Percentiles rank a stretch among this genome's conserved stretches.
Evolutionary conservation across 768 basidiomycete species (phyloP).

Genomic region (Chalciporus pseudorubinellus): DNA sequence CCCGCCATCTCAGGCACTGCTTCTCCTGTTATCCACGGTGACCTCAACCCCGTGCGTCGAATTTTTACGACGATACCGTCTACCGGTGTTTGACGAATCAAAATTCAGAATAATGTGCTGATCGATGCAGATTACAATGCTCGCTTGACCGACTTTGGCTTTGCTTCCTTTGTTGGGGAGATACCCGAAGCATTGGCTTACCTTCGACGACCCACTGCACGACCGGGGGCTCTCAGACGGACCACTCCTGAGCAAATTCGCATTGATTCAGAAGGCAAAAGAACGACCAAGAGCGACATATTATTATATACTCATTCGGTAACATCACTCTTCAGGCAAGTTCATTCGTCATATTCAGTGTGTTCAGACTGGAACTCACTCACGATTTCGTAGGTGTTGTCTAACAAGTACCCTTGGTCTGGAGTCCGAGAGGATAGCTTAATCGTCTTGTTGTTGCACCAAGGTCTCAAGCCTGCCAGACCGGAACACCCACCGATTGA

Average conservation of each 20-base stretch:
- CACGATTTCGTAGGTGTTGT: constrained; percentile 23
- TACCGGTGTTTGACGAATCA: background rate
- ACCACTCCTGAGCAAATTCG: constrained; percentile 36
- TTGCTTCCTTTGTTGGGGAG: constrained; percentile 21
- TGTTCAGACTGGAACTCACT: background rate
- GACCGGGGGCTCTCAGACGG: constrained; percentile 39
- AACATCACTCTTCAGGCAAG: constrained; percentile 32
- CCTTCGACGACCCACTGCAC: constrained; percentile 30
- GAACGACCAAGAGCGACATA: constrained; percentile 13
- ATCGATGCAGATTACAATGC: constrained; percentile 28
- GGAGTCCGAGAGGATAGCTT: background rate
- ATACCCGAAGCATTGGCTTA: background rate
- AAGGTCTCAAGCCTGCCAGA: background rate
- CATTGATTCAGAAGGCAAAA: constrained; percentile 1
- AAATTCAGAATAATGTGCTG: constrained; percentile 15
- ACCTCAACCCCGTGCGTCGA: constrained; percentile 3
- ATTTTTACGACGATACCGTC: no score
- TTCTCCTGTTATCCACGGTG: constrained; percentile 2
- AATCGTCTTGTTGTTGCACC: constrained; percentile 5
- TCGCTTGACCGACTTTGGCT: constrained; percentile 43
- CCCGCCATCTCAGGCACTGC: background rate
- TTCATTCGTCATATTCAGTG: background rate
- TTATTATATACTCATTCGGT: constrained; percentile 22
- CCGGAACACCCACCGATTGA: constrained; percentile 2
- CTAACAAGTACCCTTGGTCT: constrained; percentile 12